A percentile compares a stretch with the other conserved stretches of the same genome.
Conservation (phyloP, 2,329 filamentous ascomycete species). For the Aspergillus hortae region DNA sequence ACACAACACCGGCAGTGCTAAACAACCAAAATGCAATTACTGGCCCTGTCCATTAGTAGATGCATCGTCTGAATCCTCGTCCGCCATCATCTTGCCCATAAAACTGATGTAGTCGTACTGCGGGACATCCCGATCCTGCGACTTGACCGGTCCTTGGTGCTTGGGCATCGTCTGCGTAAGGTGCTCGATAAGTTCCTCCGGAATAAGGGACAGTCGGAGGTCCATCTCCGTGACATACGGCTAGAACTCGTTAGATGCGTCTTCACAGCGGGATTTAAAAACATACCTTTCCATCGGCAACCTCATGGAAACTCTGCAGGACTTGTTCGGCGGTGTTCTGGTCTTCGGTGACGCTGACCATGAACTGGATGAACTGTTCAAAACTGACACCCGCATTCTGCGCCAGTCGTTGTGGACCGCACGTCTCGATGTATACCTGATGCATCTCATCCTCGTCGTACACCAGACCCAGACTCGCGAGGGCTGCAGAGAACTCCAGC, state of each 20-base stretch:
- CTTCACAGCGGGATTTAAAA: background rate
- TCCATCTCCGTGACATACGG: conserved; percentile 98
- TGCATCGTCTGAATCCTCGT: conserved; percentile 23
- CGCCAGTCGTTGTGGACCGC: conserved; percentile 55
- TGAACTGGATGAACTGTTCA: conserved; percentile 98
- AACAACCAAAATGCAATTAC: conserved; percentile 14
- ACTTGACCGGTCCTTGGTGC: conserved; percentile 72
- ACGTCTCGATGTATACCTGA: conserved; percentile 86
- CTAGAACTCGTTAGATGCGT: conserved; percentile 30
- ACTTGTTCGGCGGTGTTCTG: conserved; percentile 99
- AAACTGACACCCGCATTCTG: conserved; percentile 75
- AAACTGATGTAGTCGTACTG: conserved; percentile 97
- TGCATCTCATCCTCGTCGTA: conserved; percentile 99
- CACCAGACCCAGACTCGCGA: conserved; percentile 91
- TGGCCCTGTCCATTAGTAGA: conserved; percentile 16
- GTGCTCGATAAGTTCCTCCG: conserved; percentile 95
- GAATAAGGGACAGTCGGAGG: conserved; percentile 87
- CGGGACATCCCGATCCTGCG: conserved; percentile 75
- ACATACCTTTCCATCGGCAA: conserved; percentile 84
- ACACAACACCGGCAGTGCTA: conserved; percentile 10
- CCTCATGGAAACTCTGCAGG: conserved; percentile 95
- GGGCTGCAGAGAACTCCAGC: conserved; percentile 89
- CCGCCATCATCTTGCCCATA: conserved; percentile 79
- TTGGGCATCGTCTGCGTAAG: conserved; percentile 80
- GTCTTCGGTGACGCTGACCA: conserved; percentile 98